Percentiles rank a stretch among this genome's conserved stretches.
These are phyloP conservation scores for Coniochaeta prunicola DNA, from an alignment of 2,329 filamentous ascomycete genomes.

Conservation along the genomic window DNA sequence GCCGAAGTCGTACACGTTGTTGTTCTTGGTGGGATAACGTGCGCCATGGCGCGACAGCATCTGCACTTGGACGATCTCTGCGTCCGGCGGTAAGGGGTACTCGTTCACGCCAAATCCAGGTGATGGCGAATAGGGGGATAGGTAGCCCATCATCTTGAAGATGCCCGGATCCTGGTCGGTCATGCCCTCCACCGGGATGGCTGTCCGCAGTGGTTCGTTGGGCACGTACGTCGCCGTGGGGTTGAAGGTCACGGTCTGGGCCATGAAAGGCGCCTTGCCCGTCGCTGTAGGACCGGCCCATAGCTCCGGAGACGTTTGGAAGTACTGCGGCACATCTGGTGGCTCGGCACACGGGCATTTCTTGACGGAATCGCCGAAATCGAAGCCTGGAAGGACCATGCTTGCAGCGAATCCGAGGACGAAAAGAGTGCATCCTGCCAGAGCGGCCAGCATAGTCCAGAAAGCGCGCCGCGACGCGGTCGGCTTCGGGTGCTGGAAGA, in stretches of 20 bases:
- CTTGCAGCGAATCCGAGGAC: not conserved
- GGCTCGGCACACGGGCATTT: constrained; percentile 21
- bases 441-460: not conserved
- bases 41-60: constrained; percentile 69
- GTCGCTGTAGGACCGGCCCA: constrained; percentile 64
- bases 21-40: constrained; percentile 60
- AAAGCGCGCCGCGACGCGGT: not conserved
- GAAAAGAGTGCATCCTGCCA: not conserved
- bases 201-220: constrained; percentile 64
- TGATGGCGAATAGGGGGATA: constrained; percentile 64
- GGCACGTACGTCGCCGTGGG: constrained; percentile 60
- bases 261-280: constrained; percentile 61
- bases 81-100: constrained; percentile 57
- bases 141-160: constrained; percentile 62
- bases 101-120: constrained; percentile 70
- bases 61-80: constrained; percentile 63
- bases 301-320: constrained; percentile 53
- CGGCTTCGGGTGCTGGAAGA: not conserved
- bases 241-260: constrained; percentile 61
- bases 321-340: constrained; percentile 50
- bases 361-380: not conserved
- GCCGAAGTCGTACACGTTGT: constrained; percentile 48
- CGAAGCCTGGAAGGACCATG: not conserved
- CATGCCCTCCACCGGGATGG: constrained; percentile 56
- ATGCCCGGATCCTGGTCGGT: constrained; percentile 53